Evolutionary conservation across 768 basidiomycete genomes (phyloP).

Genomic region (Mycena belliarum): DNA sequence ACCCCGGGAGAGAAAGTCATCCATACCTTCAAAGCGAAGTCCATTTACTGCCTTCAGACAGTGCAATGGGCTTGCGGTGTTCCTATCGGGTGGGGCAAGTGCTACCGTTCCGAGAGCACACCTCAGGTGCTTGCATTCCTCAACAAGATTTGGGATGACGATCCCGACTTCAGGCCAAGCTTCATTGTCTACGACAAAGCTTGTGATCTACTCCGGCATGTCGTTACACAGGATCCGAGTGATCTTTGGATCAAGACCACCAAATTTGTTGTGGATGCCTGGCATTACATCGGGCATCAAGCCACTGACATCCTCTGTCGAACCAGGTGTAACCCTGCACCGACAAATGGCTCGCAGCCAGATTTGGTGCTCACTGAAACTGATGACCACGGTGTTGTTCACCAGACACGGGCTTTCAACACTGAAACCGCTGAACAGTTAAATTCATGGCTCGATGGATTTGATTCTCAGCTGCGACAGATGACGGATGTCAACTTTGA

Average conservation of each 20-base stretch:
- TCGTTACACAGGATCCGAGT: not conserved
- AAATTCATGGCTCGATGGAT: not conserved
- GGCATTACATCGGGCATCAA: not conserved
- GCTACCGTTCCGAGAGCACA: not conserved
- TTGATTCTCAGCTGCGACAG: not conserved
- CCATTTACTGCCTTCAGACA: not conserved
- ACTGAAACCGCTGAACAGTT: not conserved
- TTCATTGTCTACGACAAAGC: not conserved
- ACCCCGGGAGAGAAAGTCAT: conserved; percentile 10
- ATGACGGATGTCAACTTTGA: not conserved
- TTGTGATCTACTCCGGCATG: not conserved
- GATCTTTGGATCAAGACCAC: not conserved
- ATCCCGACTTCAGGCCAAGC: not conserved
- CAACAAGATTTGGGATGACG: not conserved
- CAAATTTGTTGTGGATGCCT: not conserved
- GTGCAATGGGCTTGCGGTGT: not conserved
- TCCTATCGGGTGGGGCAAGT: not conserved
- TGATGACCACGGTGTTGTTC: not conserved
- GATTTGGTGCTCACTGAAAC: not conserved
- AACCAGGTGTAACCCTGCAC: not conserved
- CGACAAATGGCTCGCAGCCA: not conserved
- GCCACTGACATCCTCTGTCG: not conserved
- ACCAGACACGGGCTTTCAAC: not conserved
- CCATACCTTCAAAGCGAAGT: conserved; percentile 20
- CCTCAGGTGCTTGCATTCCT: conserved; percentile 5